Base-by-base conservation (phyloP, 176 grass and related monocot genomes). In the Ensete ventricosum region DNA sequence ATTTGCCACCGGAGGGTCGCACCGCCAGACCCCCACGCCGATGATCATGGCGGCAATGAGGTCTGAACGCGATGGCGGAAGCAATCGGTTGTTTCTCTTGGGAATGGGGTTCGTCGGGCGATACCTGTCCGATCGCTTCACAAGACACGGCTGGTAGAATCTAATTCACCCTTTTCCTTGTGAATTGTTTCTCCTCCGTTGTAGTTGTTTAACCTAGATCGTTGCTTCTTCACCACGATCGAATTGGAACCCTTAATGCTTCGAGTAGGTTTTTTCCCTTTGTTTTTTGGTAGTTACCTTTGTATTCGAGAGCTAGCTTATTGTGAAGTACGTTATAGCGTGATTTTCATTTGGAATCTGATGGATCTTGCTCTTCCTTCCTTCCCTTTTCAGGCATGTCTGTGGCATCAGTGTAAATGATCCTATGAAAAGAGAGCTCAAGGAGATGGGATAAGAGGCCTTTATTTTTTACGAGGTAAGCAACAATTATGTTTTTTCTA, bases 81-180 rank as follows among this genome's bases (percentile, higher is more conserved):
- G 23, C 25, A 70, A 70, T 22, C 81, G 79, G 14, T 83, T 91
- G 82, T 82, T 96, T 27, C 76, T 89, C 67, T 83, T 96, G 20
- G 92, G 92, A 53, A 81, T 80, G 10, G 92, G 92, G 3, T 96
- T 91, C 62, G 92, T 91, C 22, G 92, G 88, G 62, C 84, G 82
- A 79, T 83, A 96, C 74, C 80, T 89, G 26, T 91, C 89, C 1
- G 29, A 81, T 43, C 82, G 74, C 24, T 79, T 96, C 69, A 60
- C 91, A 10, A 48, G 78, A 50, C 65, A 89, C 23, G 88, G 86
- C 77, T 96, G 92, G 88, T 89, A 79, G 55, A 19, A 34, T 43
- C 13, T 55, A 52, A 22, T 51, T 9, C 14, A 14, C 69, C 62
- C 11, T 3, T 12, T 16, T 65, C 63, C 13, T 10, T 64, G n/a